Conservation (phyloP, 495 filamentous ascomycete species). For the Aspergillus cristatus region DNA sequence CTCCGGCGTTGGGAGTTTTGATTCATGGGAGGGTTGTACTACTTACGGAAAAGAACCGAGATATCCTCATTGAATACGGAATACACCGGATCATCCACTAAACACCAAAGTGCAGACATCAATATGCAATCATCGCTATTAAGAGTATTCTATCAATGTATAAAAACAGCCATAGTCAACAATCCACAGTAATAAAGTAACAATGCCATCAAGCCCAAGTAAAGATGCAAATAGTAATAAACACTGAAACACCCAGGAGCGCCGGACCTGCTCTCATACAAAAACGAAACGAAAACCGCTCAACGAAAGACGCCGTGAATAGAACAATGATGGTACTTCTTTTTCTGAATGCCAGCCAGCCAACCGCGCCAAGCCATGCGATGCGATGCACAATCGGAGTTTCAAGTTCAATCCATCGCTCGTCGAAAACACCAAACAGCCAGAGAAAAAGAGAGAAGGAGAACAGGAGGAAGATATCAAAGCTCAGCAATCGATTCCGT, state of each 20-base stretch:
- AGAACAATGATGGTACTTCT: too few relatives aligned
- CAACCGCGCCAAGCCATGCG: slow-evolving; percentile 2
- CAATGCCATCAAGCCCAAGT: slow-evolving; percentile 1
- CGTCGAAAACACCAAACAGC: too few relatives aligned
- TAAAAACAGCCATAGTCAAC: neutral
- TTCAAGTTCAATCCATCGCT: too few relatives aligned
- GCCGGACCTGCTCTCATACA: too few relatives aligned
- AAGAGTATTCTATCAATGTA: slow-evolving; percentile 6
- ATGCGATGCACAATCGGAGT: neutral
- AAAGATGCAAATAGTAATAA: slow-evolving; percentile 1
- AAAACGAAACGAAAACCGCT: too few relatives aligned
- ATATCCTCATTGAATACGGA: neutral
- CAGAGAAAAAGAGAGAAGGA: too few relatives aligned
- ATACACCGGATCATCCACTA: neutral
- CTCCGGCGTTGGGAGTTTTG: slow-evolving; percentile 27
- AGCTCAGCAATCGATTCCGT: slow-evolving; percentile 29
- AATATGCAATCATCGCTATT: neutral
- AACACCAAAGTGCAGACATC: neutral
- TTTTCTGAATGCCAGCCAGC: too few relatives aligned
- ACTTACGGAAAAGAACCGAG: neutral
- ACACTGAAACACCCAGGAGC: too few relatives aligned
- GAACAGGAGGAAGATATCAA: slow-evolving; percentile 7
- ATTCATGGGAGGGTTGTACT: slow-evolving; percentile 1
- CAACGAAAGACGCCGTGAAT: too few relatives aligned
- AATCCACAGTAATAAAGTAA: neutral